Base-by-base conservation (phyloP, 148 eudicot genomes). In the Fagopyrum tataricum region DNA sequence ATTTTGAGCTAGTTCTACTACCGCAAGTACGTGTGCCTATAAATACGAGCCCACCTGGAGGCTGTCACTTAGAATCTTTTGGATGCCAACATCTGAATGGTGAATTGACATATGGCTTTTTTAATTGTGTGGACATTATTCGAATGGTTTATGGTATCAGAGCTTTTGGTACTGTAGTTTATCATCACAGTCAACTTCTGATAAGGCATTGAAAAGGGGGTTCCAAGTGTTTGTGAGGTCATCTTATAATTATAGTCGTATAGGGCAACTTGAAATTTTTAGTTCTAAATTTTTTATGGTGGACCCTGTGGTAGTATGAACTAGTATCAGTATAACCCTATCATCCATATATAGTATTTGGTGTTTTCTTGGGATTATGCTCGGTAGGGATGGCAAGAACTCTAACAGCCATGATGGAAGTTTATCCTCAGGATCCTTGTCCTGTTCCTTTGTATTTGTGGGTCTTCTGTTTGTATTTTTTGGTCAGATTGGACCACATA, bases 151-250 rank as follows among this genome's bases (percentile, higher is more conserved):
- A 7, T 52, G 37, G 4, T 56, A 4, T 23, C 12, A 26, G 64
- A 23, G 64, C 64, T 58, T 58, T 58, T 21, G 37, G 64, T 26
- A 24, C 41, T 26, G 14, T 61, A 26, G 37, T 61, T 26, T 61
- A 61, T 61, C 41, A 61, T 61, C 66, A 58, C 18, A 55, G 67
- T 61, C 67, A 61, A 26, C 67, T 61, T 40, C 67, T 23, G 67
- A 61, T 61, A 24, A 24, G 67, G 67, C 67, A 61, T 13, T 26
- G 4, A 61, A 61, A 61, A 61, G 67, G 39, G 14, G 40, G 39
- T 6, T 14, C 17, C 11, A 17, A 26, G 67, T 61, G 67, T 26
- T 61, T 24, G 26, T 61, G 67, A 61, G 40, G 67, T 61, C 67
- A 61, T 61, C 67, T 26, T 24, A 61, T 61, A 61, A 0, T 55